Percentiles rank a stretch among this genome's conserved stretches.
phyloP scores from a whole-genome alignment of 1,139 yeast species.

The Debaryomycetaceae sp. region DNA sequence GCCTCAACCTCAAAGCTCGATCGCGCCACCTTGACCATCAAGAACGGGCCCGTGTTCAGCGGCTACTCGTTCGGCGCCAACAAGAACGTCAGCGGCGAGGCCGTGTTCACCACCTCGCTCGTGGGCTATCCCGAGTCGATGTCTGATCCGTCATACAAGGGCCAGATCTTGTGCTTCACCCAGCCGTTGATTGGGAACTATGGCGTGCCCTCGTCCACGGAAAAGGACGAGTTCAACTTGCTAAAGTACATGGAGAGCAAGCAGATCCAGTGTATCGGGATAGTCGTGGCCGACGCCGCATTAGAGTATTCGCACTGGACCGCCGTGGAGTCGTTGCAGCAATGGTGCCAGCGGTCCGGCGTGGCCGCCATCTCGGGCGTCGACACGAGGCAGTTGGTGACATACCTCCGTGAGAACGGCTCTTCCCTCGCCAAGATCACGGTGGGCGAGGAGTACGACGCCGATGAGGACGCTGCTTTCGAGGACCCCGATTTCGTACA shows the following conservation, averaged over 20 bases:
- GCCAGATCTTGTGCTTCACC: slow-evolving; percentile 92
- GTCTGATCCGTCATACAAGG: slow-evolving; percentile 97
- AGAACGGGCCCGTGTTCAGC: slow-evolving; percentile 87
- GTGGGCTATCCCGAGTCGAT: slow-evolving; percentile 98
- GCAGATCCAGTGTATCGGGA: slow-evolving; percentile 84
- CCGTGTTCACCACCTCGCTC: slow-evolving; percentile 92
- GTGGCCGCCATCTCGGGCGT: slow-evolving; percentile 96
- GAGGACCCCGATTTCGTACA: slow-evolving; percentile 88
- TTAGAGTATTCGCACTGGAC: slow-evolving; percentile 97
- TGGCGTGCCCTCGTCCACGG: slow-evolving; percentile 86
- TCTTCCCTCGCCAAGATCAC: slow-evolving; percentile 86
- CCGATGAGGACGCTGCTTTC: slow-evolving; percentile 85
- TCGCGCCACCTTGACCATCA: slow-evolving; percentile 82
- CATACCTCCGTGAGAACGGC: slow-evolving; percentile 90
- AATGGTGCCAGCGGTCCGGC: slow-evolving; percentile 95
- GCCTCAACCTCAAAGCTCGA: slow-evolving; percentile 38
- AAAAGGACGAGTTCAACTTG: slow-evolving; percentile 72
- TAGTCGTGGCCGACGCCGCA: slow-evolving; percentile 93
- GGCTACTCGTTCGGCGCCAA: slow-evolving; percentile 95
- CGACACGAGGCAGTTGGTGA: slow-evolving; percentile 89
- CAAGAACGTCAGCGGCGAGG: slow-evolving; percentile 87
- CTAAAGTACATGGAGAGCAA: slow-evolving; percentile 90
- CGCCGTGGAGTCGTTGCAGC: slow-evolving; percentile 88
- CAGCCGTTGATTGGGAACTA: slow-evolving; percentile 96
- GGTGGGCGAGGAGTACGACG: slow-evolving; percentile 83